Evolutionary conservation across 2,329 filamentous ascomycete genomes (phyloP), one percentile per base, ranked within the genome.

Genomic region (Dactylella cylindrospora): DNA sequence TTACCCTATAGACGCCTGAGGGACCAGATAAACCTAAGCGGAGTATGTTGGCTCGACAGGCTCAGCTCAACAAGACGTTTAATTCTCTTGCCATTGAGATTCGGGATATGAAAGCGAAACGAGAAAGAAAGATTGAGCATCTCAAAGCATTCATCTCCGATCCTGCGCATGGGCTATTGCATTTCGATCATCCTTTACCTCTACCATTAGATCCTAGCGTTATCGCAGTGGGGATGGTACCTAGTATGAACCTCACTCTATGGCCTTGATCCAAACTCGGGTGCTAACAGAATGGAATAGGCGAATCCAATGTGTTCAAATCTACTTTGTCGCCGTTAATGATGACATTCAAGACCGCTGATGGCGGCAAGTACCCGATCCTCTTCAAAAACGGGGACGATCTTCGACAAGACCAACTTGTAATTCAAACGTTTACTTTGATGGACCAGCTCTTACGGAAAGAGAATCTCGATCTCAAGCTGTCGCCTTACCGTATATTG

Each of bases 311-410:
- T 44, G 90, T 98, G 17, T 95, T 98, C 77, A 98, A 97, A 71
- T 98, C 93, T 0, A 93, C 90, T 0, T 76, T 98, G 6, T 90
- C 88, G 35, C 93, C 93, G 0, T 85, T 98, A 61, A 89, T 93
- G 68, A 83, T 96, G 60, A 88, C 87, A 7, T 96, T 97, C 76
- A 90, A 86, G 70, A 95, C 90, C 0, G 79, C 81, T 0, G 81
- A 81, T 1, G 88, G 87, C 5, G 80, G 79, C 31, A 86, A 84
- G 60, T 98, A 97, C 71, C 86, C 91, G 7, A 86, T 98, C 66
- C 86, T 97, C 47, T 98, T 98, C 81, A 98, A 98, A 73, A 90
- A 90, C 1, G 93, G 93, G 28, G 93, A 98, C 71, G 93, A 98
- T 71, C 78, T 98, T 45, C 86, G 93, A 10, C 93, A 98, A 73